Conservation (phyloP, 2,329 filamentous ascomycete genomes). For the Ophiocordyceps camponoti-floridani region DNA sequence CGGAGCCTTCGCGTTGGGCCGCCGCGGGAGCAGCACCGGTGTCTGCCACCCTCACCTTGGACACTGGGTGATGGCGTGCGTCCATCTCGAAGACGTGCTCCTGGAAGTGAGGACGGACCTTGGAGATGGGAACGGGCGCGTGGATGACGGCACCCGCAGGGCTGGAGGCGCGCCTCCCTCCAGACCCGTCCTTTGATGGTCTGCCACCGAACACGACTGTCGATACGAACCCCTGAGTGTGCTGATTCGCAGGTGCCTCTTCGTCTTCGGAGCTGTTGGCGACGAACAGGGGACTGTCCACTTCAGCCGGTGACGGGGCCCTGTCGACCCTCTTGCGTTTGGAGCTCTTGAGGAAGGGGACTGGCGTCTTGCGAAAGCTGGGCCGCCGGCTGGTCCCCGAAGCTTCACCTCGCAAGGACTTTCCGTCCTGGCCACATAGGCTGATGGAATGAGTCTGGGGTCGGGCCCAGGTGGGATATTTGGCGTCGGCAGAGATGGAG, state of each 20-base stretch:
- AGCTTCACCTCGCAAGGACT: background rate
- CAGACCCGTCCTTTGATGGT: background rate
- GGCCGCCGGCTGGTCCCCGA: background rate
- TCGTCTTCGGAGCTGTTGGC: background rate
- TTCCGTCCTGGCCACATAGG: background rate
- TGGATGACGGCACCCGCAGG: background rate
- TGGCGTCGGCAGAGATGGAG: background rate
- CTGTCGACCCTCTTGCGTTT: background rate
- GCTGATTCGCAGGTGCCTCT: background rate
- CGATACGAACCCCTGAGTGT: background rate
- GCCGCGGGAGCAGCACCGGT: background rate
- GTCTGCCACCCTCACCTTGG: background rate
- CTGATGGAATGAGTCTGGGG: background rate
- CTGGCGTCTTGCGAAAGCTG: background rate
- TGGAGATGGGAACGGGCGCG: conserved; percentile 5
- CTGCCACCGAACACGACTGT: background rate
- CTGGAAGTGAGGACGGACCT: conserved; percentile 6
- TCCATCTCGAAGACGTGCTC: conserved; percentile 2
- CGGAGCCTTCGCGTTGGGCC: background rate
- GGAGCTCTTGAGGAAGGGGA: background rate
- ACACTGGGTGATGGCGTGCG: background rate
- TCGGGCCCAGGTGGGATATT: background rate
- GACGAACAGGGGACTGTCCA: background rate
- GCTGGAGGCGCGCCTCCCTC: background rate
- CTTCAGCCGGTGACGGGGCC: background rate